Percentiles rank a stretch among this genome's conserved stretches.
Evolutionary conservation across 2,329 filamentous ascomycete genomes (phyloP).

Genomic region (Salinomyces thailandicus): DNA sequence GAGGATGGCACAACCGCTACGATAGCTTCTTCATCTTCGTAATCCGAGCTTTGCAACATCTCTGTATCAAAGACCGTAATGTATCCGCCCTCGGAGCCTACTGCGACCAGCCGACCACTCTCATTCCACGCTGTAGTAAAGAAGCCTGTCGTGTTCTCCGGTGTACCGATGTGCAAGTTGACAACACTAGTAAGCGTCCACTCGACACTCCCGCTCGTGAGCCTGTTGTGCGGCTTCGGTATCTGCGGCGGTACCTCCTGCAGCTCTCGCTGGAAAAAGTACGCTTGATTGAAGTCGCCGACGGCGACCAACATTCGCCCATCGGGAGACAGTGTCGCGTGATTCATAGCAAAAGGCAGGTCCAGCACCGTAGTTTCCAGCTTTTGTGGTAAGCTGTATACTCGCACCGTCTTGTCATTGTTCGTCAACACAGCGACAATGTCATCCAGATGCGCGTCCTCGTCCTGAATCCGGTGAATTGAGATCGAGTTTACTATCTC

Average conservation of each 20-base stretch:
- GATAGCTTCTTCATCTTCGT: slow-evolving; percentile 49
- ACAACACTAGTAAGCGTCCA: slow-evolving; percentile 35
- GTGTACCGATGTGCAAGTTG: slow-evolving; percentile 30
- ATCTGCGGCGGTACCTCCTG: slow-evolving; percentile 25
- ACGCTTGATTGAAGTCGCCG: slow-evolving; percentile 76
- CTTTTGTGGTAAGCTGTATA: slow-evolving; percentile 65
- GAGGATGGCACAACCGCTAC: slow-evolving; percentile 71
- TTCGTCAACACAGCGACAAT: slow-evolving; percentile 70
- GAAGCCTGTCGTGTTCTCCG: slow-evolving; percentile 43
- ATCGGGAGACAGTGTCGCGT: slow-evolving; percentile 85
- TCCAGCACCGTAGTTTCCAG: slow-evolving; percentile 59
- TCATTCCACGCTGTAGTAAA: slow-evolving; percentile 70
- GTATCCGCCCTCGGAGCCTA: slow-evolving; percentile 70
- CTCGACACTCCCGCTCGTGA: slow-evolving; percentile 24
- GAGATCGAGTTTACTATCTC: slow-evolving; percentile 59
- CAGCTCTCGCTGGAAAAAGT: slow-evolving; percentile 57
- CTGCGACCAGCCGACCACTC: slow-evolving; percentile 59
- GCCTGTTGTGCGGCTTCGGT: slow-evolving; percentile 28
- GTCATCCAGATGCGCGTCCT: slow-evolving; percentile 35
- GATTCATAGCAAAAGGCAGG: slow-evolving; percentile 81
- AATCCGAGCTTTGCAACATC: slow-evolving; percentile 25
- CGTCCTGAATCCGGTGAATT: slow-evolving; percentile 49
- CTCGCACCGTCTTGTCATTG: slow-evolving; percentile 79
- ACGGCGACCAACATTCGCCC: slow-evolving; percentile 71
- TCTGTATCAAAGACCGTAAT: slow-evolving; percentile 63